Base-by-base conservation (phyloP, 768 basidiomycete genomes). In the Kockovaella imperatae region DNA sequence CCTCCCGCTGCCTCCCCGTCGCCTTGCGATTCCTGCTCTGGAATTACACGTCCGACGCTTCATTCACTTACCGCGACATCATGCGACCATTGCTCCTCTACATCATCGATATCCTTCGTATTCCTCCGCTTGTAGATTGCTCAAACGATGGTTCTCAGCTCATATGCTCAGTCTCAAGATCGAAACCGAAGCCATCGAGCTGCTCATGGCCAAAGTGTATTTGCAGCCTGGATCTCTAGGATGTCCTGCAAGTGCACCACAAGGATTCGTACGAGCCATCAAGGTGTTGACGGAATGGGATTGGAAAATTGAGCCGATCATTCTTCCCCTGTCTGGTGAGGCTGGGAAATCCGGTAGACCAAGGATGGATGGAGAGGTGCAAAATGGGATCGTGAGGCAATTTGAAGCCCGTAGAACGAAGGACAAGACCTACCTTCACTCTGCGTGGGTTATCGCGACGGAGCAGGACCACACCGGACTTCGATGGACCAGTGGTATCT, bases 61-160 rank as follows among this genome's bases (percentile, higher is more conserved):
- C 72, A 75, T 85, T 11, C 81, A 87, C 54, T 78, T 78, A 0
- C 89, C 93, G 1, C 72, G 80, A 28, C 93, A 97, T 60, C 95
- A 99, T 62, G 77, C 84, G 0, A 84, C 85, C 0, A 75, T 96
- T 38, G 79, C 83, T 0, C 78, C 83, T 2, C 74, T 96, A 17
- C 82, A 81, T 42, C 89, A 96, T 68, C 81, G 79, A 39, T 83
- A 80, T 61, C 69, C 80, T 0, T 85, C 89, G 10, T 95, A 82
- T 69, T 77, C 87, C 2, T 81, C 84, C 7, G 89, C 91, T 0
- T 84, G 87, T 14, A 78, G 95, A 31, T 77, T 97, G 14, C 79
- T 86, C 42, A 93, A 96, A 73, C 79, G 93, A 35, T 99, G 95
- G 95, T 74, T 97, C 45, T 81, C 86, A 0, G 75, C 84, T 5